Conservation (phyloP, 140 eudicot genomes). For the Erigeron philadelphicus region DNA sequence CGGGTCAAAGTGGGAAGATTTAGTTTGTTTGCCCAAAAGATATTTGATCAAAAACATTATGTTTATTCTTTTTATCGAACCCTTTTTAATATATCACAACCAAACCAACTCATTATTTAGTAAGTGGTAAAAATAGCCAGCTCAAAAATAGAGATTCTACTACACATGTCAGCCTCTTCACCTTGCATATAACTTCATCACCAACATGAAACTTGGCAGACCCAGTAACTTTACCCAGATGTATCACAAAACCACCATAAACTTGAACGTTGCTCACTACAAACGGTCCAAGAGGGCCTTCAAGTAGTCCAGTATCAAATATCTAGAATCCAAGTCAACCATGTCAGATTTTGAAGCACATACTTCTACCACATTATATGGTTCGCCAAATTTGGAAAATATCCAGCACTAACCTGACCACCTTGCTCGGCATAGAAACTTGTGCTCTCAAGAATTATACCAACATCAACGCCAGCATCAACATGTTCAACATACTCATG, state of each 20-base stretch:
- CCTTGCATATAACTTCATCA: conserved; percentile 82
- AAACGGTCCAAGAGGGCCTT: conserved; percentile 65
- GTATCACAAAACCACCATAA: conserved; percentile 77
- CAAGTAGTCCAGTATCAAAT: conserved; percentile 74
- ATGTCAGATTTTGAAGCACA: conserved; percentile 9
- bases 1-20: too few relatives aligned
- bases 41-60: too few relatives aligned
- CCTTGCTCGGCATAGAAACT: conserved; percentile 99
- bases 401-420: conserved; percentile 75
- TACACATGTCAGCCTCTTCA: conserved; percentile 21
- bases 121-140: not conserved
- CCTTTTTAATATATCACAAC: too few relatives aligned
- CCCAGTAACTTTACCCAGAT: conserved; percentile 67
- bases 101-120: not conserved
- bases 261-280: conserved; percentile 75
- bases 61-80: too few relatives aligned
- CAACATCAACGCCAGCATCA: conserved; percentile 62
- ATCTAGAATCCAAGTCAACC: conserved; percentile 44
- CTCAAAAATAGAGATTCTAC: conserved; percentile 2
- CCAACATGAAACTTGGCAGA: conserved; percentile 55
- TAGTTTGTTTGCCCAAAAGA: too few relatives aligned
- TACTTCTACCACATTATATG: not conserved
- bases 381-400: not conserved
- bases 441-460: conserved; percentile 78
- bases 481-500: conserved; percentile 66